These are phyloP conservation scores for Naganishia liquefaciens DNA, from an alignment of 1,284 basidiomycete genomes.

Conservation along the genomic window DNA sequence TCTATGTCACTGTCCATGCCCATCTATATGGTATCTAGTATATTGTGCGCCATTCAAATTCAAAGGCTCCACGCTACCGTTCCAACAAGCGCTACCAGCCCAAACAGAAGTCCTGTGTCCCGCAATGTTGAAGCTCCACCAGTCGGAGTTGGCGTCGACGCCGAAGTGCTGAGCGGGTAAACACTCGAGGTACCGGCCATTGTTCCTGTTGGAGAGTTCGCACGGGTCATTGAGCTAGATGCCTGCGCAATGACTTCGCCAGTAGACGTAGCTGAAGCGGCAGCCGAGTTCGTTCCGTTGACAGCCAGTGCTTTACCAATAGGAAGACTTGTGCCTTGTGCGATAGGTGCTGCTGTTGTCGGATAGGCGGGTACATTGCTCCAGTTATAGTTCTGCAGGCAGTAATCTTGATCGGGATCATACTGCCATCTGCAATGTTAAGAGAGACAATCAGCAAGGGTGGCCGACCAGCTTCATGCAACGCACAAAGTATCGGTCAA, in stretches of 20 bases:
- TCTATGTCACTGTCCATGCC: no score
- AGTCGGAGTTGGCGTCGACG: background rate
- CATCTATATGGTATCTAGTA: no score
- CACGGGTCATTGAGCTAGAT: no score
- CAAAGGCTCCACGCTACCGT: no score
- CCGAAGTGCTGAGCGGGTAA: background rate
- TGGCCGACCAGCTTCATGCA: background rate
- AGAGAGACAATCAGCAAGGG: background rate
- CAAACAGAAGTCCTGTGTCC: no score
- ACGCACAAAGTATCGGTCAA: constrained; percentile 41
- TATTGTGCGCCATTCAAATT: no score
- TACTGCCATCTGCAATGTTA: constrained; percentile 18
- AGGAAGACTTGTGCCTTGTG: constrained; percentile 9
- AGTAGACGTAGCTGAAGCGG: no score
- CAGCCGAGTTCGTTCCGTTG: constrained; percentile 1
- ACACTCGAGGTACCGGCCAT: background rate
- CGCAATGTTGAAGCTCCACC: background rate
- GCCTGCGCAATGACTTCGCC: no score
- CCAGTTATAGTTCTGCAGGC: constrained; percentile 30
- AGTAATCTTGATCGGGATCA: constrained; percentile 26
- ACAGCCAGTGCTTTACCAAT: constrained; percentile 14
- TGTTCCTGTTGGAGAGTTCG: background rate
- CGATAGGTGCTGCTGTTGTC: constrained; percentile 9
- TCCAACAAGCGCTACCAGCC: no score
- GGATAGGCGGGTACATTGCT: constrained; percentile 24